Evolutionary conservation across 2,329 filamentous ascomycete genomes (phyloP), one percentile per base, ranked within the genome.

Genomic region (Dendryphion nanum): DNA sequence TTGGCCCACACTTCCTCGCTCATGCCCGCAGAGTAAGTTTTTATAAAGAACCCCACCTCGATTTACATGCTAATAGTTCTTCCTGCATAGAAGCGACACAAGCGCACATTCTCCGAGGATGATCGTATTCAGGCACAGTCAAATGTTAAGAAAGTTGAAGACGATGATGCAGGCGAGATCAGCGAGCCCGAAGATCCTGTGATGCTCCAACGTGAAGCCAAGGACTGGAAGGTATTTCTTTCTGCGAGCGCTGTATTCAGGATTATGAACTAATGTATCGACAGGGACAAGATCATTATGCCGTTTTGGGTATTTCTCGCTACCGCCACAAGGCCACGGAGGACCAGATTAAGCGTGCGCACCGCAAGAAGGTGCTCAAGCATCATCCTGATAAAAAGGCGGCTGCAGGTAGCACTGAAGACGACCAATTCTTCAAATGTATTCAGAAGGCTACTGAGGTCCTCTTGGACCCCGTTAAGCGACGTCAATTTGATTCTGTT

Each of bases 351-450:
- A 97, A 96, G 79, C 87, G 88, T 58, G 93, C 94, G 53, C 91
- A 98, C 76, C 89, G 93, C 75, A 96, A 95, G 82, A 98, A 98
- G 85, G 93, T 98, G 51, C 85, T 98, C 52, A 91, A 89, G 74
- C 93, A 98, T 70, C 93, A 98, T 71, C 93, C 93, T 46, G 93
- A 98, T 70, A 98, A 98, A 84, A 95, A 94, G 76, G 93, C 94
- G 13, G 93, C 93, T 18, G 80, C 84, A 33, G 93, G 93, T 45
- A 79, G 81, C 58, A 79, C 81, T 54, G 90, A 97, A 60, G 91
- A 96, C 70, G 93, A 98, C 70, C 88, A 86, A 68, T 98, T 98
- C 78, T 98, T 98, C 85, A 98, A 98, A 80, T 98, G 94, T 72
- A 98, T 98, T 69, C 94, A 98, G 69, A 96, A 96, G 72, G 93